Conservation (phyloP, 768 basidiomycete species). For the Hygrophorus russula region DNA sequence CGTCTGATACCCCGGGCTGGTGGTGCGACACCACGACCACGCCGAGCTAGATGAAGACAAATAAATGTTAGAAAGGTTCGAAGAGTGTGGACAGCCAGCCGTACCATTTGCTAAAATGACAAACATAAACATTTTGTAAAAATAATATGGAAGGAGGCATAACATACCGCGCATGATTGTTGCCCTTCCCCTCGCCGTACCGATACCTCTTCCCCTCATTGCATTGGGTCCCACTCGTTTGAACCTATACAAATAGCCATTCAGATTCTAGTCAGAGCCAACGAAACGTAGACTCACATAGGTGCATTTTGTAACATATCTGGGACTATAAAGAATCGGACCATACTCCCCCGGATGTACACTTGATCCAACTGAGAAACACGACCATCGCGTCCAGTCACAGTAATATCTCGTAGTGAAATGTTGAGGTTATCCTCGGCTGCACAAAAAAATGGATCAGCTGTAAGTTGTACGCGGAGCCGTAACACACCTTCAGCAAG, state of each 20-base stretch:
- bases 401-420: slow-evolving; percentile 91
- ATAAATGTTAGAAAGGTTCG: slow-evolving; percentile 7
- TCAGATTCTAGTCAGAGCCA: slow-evolving; percentile 2
- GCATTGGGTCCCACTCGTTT: slow-evolving; percentile 97
- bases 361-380: slow-evolving; percentile 98
- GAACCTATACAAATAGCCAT: slow-evolving; percentile 55
- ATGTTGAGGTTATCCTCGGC: slow-evolving; percentile 99
- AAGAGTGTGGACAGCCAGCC: slow-evolving; percentile 8
- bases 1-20: slow-evolving; percentile 75
- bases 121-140: slow-evolving; percentile 11
- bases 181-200: slow-evolving; percentile 95
- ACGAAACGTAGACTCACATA: slow-evolving; percentile 51
- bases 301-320: slow-evolving; percentile 99
- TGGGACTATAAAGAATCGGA: slow-evolving; percentile 97
- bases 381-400: slow-evolving; percentile 95
- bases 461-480: slow-evolving; percentile 6
- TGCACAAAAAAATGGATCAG: slow-evolving; percentile 21
- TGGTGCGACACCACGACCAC: slow-evolving; percentile 69
- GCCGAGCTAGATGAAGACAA: slow-evolving; percentile 48
- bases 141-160: slow-evolving; percentile 2
- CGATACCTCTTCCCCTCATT: slow-evolving; percentile 98
- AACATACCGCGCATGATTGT: slow-evolving; percentile 93
- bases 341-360: slow-evolving; percentile 97
- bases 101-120: slow-evolving; percentile 61
- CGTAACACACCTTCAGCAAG: slow-evolving; percentile 77